Conservation (phyloP, 2,329 filamentous ascomycete species). For the Rutstroemia sp. region DNA sequence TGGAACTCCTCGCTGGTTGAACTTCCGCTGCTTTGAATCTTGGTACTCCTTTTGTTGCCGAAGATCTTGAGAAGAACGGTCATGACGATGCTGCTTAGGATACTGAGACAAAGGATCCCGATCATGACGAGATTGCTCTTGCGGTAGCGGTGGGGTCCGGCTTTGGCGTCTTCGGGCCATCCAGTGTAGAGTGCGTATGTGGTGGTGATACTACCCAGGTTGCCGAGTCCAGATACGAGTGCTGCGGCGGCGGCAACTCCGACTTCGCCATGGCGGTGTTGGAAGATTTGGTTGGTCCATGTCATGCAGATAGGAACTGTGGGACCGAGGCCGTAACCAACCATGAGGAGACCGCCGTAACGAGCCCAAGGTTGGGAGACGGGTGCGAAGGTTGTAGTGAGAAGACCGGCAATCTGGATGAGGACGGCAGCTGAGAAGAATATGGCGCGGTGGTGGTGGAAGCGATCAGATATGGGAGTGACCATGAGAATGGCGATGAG, state of each 20-base stretch:
- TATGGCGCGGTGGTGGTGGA: slow-evolving; percentile 69
- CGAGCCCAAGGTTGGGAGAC: slow-evolving; percentile 66
- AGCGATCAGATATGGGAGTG: slow-evolving; percentile 80
- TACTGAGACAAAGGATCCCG: slow-evolving; percentile 72
- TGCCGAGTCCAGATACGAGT: slow-evolving; percentile 79
- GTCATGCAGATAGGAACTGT: slow-evolving; percentile 93
- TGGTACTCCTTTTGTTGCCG: slow-evolving; percentile 45
- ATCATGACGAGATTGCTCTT: slow-evolving; percentile 86
- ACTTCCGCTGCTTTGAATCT: slow-evolving; percentile 33
- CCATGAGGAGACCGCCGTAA: slow-evolving; percentile 82
- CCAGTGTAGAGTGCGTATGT: slow-evolving; percentile 86
- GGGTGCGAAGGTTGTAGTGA: slow-evolving; percentile 69
- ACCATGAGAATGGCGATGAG: slow-evolving; percentile 78
- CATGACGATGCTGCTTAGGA: slow-evolving; percentile 64
- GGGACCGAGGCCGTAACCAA: slow-evolving; percentile 83
- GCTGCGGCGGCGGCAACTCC: slow-evolving; percentile 82
- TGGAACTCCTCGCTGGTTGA: slow-evolving; percentile 38
- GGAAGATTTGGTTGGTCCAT: slow-evolving; percentile 88
- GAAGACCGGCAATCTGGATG: slow-evolving; percentile 75
- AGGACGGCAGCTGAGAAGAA: slow-evolving; percentile 73
- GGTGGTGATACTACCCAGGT: slow-evolving; percentile 77
- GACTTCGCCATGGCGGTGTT: slow-evolving; percentile 80
- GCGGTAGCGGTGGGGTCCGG: slow-evolving; percentile 64
- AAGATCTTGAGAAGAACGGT: slow-evolving; percentile 53
- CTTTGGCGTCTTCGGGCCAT: slow-evolving; percentile 68